Base-by-base conservation (phyloP, 805 yeast genomes). In the Kregervanrija fluxuum region DNA sequence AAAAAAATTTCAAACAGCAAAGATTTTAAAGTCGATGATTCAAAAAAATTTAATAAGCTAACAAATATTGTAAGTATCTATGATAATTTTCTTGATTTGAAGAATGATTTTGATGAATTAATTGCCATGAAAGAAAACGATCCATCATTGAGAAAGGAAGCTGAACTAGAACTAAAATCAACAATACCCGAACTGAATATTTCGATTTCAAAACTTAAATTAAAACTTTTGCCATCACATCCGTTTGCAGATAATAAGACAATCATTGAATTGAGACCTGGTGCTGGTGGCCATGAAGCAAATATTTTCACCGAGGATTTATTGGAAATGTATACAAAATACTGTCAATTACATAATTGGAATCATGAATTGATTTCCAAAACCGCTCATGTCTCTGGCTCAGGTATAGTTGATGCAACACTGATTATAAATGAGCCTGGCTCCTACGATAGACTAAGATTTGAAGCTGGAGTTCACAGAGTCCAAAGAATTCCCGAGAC, bases 231-330 rank as follows among this genome's bases (percentile, higher is more conserved):
- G 16, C 96, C 97, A 2, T 78, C 85, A 3, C 82, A 84, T 51
- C 81, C 79, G 38, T 85, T 84, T 60, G 75, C 82, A 3, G 93
- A 85, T 38, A 79, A 77, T 49, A 79, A 93, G 0, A 82, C 95
- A 39, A 68, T 93, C 2, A 51, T 93, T 14, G 99, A 93, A 61
- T 65, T 93, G 11, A 72, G 97, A 46, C 97, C 98, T 0, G 99
- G 99, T 8, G 88, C 91, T 2, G 99, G 99, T 12, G 99, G 99
- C 3, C 77, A 81, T 5, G 99, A 93, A 59, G 96, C 99, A 0
- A 80, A 82, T 59, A 74, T 93, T 11, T 93, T 93, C 62, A 78
- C 98, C 0, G 75, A 74, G 35, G 93, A 93, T 57, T 65, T 93
- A 45, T 63, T 88, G 48, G 73, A 74, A 46, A 88, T 93, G 98